Conservation (phyloP, 2,329 filamentous ascomycete genomes). For the Atkinsonella hypoxylon region DNA sequence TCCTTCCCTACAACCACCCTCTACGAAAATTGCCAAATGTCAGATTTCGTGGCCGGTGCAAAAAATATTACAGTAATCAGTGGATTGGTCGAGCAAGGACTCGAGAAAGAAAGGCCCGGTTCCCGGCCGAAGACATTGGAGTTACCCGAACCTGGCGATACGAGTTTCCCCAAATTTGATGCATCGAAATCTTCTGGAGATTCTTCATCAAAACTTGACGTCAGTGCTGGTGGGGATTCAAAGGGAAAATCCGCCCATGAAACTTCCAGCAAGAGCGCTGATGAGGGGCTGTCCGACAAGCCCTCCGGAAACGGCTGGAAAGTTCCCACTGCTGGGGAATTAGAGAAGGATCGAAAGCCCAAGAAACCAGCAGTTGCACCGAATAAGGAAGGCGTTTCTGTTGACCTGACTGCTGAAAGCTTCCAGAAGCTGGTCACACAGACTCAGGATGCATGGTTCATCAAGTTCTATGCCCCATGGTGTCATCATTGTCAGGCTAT, state of each 20-base stretch:
- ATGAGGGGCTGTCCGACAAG: conserved; percentile 9
- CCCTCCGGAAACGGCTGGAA: conserved; percentile 19
- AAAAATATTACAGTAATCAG: conserved; percentile 57
- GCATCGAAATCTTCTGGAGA: conserved; percentile 19
- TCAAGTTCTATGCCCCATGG: conserved; percentile 98
- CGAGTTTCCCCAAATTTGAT: conserved; percentile 24
- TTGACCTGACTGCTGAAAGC: conserved; percentile 66
- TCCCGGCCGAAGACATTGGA: conserved; percentile 57
- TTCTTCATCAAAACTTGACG: conserved; percentile 14
- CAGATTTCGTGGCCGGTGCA: conserved; percentile 51
- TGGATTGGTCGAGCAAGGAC: conserved; percentile 58
- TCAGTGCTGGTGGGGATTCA: conserved; percentile 9
- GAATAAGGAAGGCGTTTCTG: conserved; percentile 65
- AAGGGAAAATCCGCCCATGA: conserved; percentile 18
- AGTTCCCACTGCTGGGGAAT: conserved; percentile 17
- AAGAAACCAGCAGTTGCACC: conserved; percentile 42
- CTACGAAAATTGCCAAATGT: conserved; percentile 63
- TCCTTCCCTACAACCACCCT: conserved; percentile 69
- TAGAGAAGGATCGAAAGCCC: conserved; percentile 24
- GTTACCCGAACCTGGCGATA: conserved; percentile 61
- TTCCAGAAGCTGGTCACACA: conserved; percentile 81
- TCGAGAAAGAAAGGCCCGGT: conserved; percentile 71
- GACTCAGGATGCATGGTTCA: conserved; percentile 87
- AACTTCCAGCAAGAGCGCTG: conserved; percentile 13
- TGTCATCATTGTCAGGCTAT: conserved; percentile 91